Evolutionary conservation across 1,284 basidiomycete species (phyloP).

Genomic region (Ustilago esculenta): DNA sequence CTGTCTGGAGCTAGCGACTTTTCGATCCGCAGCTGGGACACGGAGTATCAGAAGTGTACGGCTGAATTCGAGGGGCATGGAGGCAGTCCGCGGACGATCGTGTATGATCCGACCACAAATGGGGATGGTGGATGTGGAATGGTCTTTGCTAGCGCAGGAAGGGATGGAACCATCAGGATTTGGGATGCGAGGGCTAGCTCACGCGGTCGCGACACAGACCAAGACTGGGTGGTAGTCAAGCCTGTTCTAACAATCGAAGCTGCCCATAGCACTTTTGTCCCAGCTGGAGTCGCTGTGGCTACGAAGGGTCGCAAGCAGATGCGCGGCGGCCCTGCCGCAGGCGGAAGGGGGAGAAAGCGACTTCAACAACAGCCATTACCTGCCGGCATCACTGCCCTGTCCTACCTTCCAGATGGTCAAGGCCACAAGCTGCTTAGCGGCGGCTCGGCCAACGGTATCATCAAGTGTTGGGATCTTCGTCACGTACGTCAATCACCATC

Average conservation of each 20-base stretch:
- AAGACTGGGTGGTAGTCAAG: constrained; percentile 1
- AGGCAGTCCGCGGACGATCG: constrained; percentile 58
- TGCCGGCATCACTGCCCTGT: constrained; percentile 54
- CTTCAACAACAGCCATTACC: constrained; percentile 9
- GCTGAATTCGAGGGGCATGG: constrained; percentile 42
- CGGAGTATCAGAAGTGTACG: constrained; percentile 48
- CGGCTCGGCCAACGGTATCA: constrained; percentile 54
- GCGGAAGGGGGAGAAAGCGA: constrained; percentile 11
- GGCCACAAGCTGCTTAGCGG: constrained; percentile 53
- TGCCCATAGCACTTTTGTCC: constrained; percentile 37
- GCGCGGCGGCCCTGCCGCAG: not conserved
- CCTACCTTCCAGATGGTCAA: constrained; percentile 48
- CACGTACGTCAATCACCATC: constrained; percentile 14
- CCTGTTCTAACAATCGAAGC: constrained; percentile 56
- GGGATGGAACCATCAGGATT: constrained; percentile 61
- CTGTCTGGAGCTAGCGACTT: constrained; percentile 61
- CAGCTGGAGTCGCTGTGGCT: not conserved
- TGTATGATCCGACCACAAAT: constrained; percentile 54
- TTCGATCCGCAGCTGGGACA: constrained; percentile 58
- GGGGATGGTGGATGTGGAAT: constrained; percentile 44
- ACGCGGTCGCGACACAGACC: not conserved
- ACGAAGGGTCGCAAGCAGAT: constrained; percentile 8
- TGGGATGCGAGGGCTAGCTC: constrained; percentile 53
- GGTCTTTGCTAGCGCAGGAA: constrained; percentile 57
- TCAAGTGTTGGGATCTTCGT: constrained; percentile 65